Evolutionary conservation across 768 basidiomycete genomes (phyloP).

Genomic region (Kwoniella dejecticola): DNA sequence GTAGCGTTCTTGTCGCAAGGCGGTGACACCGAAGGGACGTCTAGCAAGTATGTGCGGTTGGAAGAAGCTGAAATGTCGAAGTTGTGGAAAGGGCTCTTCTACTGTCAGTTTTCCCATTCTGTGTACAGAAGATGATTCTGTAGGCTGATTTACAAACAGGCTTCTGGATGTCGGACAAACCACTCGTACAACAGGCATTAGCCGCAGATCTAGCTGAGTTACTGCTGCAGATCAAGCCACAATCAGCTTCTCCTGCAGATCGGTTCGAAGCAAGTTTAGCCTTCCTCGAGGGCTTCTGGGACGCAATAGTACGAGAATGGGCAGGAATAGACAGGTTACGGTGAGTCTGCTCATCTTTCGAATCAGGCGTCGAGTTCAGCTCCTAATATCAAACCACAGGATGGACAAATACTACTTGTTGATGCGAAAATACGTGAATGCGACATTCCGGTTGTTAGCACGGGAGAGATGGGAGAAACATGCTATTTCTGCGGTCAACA

Average conservation of each 20-base stretch:
- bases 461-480: conserved; percentile 68
- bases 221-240: conserved; percentile 67
- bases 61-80: conserved; percentile 79
- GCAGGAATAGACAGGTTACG: conserved; percentile 84
- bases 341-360: conserved; percentile 59
- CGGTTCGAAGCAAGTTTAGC: conserved; percentile 62
- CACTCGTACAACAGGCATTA: conserved; percentile 88
- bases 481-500: conserved; percentile 66
- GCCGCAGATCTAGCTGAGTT: conserved; percentile 83
- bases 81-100: conserved; percentile 97
- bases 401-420: conserved; percentile 99
- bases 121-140: no score
- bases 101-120: conserved; percentile 65
- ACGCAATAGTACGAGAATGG: conserved; percentile 87
- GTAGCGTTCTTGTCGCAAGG: conserved; percentile 70
- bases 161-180: conserved; percentile 99
- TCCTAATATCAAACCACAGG: conserved; percentile 57
- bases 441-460: conserved; percentile 76
- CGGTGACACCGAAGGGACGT: conserved; percentile 23
- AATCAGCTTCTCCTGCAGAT: conserved; percentile 4
- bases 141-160: conserved; percentile 60
- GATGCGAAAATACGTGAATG: conserved; percentile 82
- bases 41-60: conserved; percentile 59
- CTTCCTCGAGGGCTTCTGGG: conserved; percentile 90
- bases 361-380: neutral